Conservation (phyloP, 108 stramenopile species). For the Fragilariopsis cylindrus region DNA sequence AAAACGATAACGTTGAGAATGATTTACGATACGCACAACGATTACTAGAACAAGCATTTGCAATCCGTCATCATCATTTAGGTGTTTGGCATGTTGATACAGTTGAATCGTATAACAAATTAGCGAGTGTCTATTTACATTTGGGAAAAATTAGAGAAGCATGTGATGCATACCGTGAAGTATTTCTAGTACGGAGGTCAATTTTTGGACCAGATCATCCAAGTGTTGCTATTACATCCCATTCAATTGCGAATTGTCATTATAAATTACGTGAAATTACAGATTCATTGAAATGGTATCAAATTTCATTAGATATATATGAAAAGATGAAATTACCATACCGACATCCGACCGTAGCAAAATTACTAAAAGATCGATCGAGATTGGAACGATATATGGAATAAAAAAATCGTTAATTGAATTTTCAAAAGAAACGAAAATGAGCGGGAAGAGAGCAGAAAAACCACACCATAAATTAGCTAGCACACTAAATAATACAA, state of each 20-base stretch:
- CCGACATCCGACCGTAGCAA: constrained; percentile 31
- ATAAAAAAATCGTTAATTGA: no score
- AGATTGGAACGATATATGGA: constrained; percentile 15
- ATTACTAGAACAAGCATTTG: constrained; percentile 42
- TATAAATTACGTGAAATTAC: constrained; percentile 16
- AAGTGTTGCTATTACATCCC: constrained; percentile 55
- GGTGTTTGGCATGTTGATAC: constrained; percentile 60
- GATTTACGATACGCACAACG: constrained; percentile 10
- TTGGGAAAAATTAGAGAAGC: constrained; percentile 31
- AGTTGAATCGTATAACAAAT: constrained; percentile 48
- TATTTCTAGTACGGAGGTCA: constrained; percentile 41
- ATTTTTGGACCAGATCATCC: constrained; percentile 57
- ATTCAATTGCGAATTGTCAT: constrained; percentile 46
- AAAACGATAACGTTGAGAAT: not conserved
- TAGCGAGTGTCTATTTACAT: constrained; percentile 42
- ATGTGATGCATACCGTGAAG: constrained; percentile 38
- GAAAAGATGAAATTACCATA: constrained; percentile 28
- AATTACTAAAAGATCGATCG: constrained; percentile 26
- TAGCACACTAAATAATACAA: no score
- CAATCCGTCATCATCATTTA: constrained; percentile 42
- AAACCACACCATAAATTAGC: no score
- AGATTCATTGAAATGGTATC: constrained; percentile 34
- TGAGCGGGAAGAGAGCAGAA: no score
- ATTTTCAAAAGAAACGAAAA: no score
- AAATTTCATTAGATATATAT: constrained; percentile 34